Evolutionary conservation across 305 asterid genomes (phyloP).

Genomic region (Striga hermonthica): DNA sequence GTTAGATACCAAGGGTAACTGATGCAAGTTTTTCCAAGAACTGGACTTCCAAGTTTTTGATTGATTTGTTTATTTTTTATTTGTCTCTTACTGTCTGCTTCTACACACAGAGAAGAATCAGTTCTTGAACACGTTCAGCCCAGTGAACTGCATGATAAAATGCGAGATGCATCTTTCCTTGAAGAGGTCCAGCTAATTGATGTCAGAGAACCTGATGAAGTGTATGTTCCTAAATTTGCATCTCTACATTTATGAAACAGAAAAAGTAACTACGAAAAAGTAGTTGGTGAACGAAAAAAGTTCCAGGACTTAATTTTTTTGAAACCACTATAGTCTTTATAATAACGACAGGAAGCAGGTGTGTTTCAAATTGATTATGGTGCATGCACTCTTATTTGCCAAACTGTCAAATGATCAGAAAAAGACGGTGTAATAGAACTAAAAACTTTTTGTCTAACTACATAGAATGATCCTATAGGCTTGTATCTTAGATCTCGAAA

Average conservation of each 20-base stretch:
- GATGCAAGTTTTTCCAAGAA: slow-evolving; percentile 24
- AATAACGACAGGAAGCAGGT: background rate
- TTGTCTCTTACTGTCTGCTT: slow-evolving; percentile 30
- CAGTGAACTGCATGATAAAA: slow-evolving; percentile 61
- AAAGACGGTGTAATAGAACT: background rate
- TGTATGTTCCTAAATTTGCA: slow-evolving; percentile 45
- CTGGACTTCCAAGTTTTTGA: slow-evolving; percentile 8
- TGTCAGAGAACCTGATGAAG: slow-evolving; percentile 98
- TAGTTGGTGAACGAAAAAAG: background rate
- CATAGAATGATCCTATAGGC: background rate
- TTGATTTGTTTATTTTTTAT: background rate
- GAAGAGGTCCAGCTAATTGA: slow-evolving; percentile 87
- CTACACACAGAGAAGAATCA: slow-evolving; percentile 59
- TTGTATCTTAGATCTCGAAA: background rate
- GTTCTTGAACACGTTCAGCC: slow-evolving; percentile 70
- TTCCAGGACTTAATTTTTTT: background rate
- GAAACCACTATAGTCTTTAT: too few relatives aligned
- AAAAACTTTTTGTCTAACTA: background rate
- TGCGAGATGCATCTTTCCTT: slow-evolving; percentile 76
- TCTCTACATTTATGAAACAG: background rate
- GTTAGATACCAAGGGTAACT: slow-evolving; percentile 35
- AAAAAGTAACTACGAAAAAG: background rate
- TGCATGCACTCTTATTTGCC: background rate
- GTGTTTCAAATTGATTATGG: background rate
- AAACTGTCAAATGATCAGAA: background rate